Base-by-base conservation (phyloP, 192 early-diverging fungal genomes). In the Mortierella alpina region DNA sequence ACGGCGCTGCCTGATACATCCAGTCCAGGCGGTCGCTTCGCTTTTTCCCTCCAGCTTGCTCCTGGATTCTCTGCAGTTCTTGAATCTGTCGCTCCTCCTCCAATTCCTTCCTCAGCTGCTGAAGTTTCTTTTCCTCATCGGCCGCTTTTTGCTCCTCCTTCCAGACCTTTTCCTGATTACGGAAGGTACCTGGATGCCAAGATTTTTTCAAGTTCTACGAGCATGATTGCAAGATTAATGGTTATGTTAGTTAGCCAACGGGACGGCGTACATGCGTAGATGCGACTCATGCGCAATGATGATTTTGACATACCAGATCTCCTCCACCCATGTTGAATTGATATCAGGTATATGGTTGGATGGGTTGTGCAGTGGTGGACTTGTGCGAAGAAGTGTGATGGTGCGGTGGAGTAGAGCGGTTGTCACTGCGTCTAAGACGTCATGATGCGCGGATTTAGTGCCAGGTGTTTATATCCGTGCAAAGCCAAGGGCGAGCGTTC, bases 171-270 rank as follows among this genome's bases (percentile, higher is more conserved):
- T 97, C 97, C 84, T 95, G 95, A 85, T 98, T 97, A 51, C 91
- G 91, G 63, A 93, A 90, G 44, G 96, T 97, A 68, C 88, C 87
- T 67, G 97, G 95, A 91, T 98, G 97, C 96, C 96, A 99, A 44
- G 93, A 95, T 87, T 98, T 99, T 92, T 98, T 97, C 88, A 97
- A 88, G 74, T 96, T 96, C 85, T 86, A 85, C 3, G 31, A 31
- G 31, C 31, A 31, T 31, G 31, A 31, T 31, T 31, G 31, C 31
- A 31, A 31, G 31, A 31, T 1, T 31, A 31, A 31, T 1, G 31
- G 53, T 47, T 45, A 51, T 23, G 23, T 9, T 44, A 42, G 14
- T 46, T 7, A 53, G 20, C n/a, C n/a, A n/a, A 63, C 17, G 64
- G 17, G 12, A 58, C 22, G 39, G 14, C 5, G 55, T 47, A 15